Evolutionary conservation across 345 rosid genomes (phyloP).

Genomic region (Citrus trifoliata): DNA sequence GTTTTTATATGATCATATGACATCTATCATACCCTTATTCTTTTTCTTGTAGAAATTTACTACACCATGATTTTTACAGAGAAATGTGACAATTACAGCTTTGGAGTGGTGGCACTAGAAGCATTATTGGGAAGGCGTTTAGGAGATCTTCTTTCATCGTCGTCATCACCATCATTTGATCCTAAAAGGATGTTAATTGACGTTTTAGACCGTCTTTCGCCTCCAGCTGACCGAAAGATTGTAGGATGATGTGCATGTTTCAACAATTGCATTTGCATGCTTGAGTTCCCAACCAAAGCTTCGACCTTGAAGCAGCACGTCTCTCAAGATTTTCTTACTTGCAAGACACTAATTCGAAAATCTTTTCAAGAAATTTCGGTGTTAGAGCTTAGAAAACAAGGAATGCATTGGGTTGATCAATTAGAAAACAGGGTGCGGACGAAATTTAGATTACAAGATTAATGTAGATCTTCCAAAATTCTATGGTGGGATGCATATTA

Average conservation of each 20-base stretch:
- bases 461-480: too few species aligned
- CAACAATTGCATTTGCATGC: conserved; percentile 14
- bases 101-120: conserved; percentile 9
- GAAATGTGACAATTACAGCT: conserved; percentile 17
- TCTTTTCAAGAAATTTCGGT: too few species aligned
- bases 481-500: too few species aligned
- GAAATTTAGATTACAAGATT: too few species aligned
- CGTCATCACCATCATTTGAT: neutral
- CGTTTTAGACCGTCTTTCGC: conserved; percentile 1
- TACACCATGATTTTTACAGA: neutral
- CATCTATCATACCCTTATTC: too few species aligned
- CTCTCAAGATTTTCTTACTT: conserved; percentile 3
- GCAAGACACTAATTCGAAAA: too few species aligned
- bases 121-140: conserved; percentile 12
- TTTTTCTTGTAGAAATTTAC: neutral
- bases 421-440: too few species aligned
- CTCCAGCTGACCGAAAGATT: neutral
- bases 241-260: neutral
- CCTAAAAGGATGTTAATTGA: neutral
- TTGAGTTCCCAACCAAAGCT: neutral
- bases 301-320: conserved; percentile 13
- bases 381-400: neutral
- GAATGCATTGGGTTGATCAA: neutral
- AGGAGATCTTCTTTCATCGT: neutral
- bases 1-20: too few species aligned